Evolutionary conservation across 106 monocot species (phyloP).

Genomic region (Dioscorea dumetorum): DNA sequence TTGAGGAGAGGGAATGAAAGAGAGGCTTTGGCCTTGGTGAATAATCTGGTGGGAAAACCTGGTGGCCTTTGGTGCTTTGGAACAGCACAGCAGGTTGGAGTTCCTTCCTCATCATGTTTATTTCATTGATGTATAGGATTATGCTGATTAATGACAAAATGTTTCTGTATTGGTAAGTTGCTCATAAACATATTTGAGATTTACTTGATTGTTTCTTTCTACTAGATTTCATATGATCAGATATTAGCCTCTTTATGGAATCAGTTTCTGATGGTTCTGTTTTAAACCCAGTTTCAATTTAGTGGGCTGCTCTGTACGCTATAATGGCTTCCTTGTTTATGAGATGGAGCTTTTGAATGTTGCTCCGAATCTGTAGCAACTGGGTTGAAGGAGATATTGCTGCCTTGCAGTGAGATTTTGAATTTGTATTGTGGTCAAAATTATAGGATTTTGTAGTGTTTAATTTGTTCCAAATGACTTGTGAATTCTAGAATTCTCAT

Average conservation of each 20-base stretch:
- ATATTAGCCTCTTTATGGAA: background rate
- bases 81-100: constrained; percentile 61
- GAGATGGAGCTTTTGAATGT: too few species aligned
- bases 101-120: background rate
- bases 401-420: too few species aligned
- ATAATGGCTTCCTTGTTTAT: too few species aligned
- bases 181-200: background rate
- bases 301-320: too few species aligned
- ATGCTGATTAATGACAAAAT: background rate
- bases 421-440: too few species aligned
- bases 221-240: background rate
- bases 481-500: too few species aligned
- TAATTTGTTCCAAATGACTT: too few species aligned
- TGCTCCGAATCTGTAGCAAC: too few species aligned
- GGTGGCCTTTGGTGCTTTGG: constrained; percentile 65
- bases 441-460: too few species aligned
- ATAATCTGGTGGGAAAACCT: constrained; percentile 35
- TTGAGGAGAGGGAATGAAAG: constrained; percentile 51
- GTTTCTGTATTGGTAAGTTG: background rate
- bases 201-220: background rate
- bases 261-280: background rate
- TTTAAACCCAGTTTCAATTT: background rate
- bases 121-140: background rate
- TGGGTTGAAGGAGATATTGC: too few species aligned
- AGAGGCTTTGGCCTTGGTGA: constrained; percentile 47